These are phyloP conservation scores for Elaeagnus macrophylla DNA, from an alignment of 306 rosid species.

Conservation along the genomic window DNA sequence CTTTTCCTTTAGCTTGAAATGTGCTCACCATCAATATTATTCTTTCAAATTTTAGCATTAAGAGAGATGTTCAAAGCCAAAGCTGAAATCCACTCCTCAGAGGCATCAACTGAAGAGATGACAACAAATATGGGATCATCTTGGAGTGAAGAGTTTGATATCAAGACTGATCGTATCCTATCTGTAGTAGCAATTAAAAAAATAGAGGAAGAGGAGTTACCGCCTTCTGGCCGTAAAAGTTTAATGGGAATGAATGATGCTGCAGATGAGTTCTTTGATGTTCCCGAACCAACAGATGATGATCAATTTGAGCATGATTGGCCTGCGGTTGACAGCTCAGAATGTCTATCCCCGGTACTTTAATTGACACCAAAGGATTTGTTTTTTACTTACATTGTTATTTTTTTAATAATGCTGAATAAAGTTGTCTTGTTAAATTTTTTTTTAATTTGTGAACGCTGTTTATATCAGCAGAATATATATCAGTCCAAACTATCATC, in stretches of 20 bases:
- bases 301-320: conserved; percentile 45
- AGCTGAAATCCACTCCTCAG: conserved; percentile 26
- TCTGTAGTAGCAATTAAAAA: conserved; percentile 19
- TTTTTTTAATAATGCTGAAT: too few relatives aligned
- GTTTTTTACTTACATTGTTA: neutral
- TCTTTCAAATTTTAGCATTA: too few relatives aligned
- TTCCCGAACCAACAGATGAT: conserved; percentile 59
- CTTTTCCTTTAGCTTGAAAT: neutral
- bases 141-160: conserved; percentile 30
- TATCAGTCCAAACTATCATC: conserved; percentile 43
- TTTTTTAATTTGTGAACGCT: conserved; percentile 9
- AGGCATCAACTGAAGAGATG: conserved; percentile 35
- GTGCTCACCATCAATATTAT: neutral
- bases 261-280: conserved; percentile 75
- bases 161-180: conserved; percentile 27
- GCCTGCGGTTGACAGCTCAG: conserved; percentile 33
- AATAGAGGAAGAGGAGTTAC: conserved; percentile 25
- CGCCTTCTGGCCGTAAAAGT: conserved; percentile 31
- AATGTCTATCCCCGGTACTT: conserved; percentile 36
- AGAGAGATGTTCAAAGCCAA: conserved; percentile 1
- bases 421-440: too few relatives aligned
- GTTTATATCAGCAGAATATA: conserved; percentile 26
- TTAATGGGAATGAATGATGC: conserved; percentile 62
- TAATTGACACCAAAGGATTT: conserved; percentile 1
- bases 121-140: conserved; percentile 32